A percentile compares a stretch with the other conserved stretches of the same genome.
Evolutionary conservation across 371 early-diverging fungal species (phyloP).

Genomic region (Chytridium lagenaria): DNA sequence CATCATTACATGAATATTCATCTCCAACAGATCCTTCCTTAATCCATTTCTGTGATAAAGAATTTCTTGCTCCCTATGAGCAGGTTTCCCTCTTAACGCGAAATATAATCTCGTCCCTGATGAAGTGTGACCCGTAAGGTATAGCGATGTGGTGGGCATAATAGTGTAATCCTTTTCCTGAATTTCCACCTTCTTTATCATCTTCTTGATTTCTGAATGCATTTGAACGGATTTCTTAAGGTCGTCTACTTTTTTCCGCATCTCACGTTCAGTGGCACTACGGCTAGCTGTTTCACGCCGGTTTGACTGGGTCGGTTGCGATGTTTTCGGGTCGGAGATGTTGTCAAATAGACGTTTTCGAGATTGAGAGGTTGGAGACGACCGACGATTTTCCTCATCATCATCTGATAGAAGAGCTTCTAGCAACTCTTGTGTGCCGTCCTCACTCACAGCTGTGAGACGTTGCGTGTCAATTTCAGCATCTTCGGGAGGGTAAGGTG

Average conservation of each 20-base stretch:
- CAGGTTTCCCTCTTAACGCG: conserved; percentile 39
- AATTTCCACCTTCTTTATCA: neutral
- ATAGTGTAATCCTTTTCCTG: conserved; percentile 19
- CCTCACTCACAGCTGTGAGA: neutral
- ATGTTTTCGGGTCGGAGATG: too few relatives aligned
- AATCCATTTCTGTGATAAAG: neutral
- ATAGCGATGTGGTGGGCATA: conserved; percentile 22
- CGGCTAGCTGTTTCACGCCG: neutral
- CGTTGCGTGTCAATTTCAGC: neutral
- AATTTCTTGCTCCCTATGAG: neutral
- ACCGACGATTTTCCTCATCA: neutral
- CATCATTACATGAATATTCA: conserved; percentile 54
- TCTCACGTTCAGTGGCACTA: neutral
- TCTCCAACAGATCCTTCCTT: conserved; percentile 34
- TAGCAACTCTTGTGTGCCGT: neutral
- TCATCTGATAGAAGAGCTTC: neutral
- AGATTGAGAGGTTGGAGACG: too few relatives aligned
- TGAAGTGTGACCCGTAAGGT: conserved; percentile 29
- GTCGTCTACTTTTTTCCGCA: conserved; percentile 2
- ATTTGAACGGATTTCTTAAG: neutral
- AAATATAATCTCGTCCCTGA: conserved; percentile 59
- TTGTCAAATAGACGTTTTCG: too few relatives aligned
- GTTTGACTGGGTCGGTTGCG: too few relatives aligned
- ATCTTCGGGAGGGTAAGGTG: conserved; percentile 1
- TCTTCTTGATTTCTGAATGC: conserved; percentile 12